Conservation (phyloP, 169 alveolate species). For the Theileria parva region DNA sequence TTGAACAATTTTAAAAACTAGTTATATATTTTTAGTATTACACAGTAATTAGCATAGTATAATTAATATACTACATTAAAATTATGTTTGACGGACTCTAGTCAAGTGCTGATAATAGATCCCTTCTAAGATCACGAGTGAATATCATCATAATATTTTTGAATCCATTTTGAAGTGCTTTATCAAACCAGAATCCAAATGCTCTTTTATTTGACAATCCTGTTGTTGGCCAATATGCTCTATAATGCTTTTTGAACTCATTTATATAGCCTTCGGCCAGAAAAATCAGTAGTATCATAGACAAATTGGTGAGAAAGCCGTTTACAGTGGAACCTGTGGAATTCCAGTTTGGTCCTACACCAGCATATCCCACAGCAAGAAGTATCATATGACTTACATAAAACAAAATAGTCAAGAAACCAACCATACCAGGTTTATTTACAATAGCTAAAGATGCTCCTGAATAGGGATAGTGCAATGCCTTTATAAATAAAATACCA, state of each 20-base stretch:
- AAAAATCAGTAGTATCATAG: not conserved
- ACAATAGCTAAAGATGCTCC: not conserved
- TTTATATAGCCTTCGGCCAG: slow-evolving; percentile 6
- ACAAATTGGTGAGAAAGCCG: not conserved
- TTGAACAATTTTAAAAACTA: too few species aligned
- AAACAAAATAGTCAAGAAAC: not conserved
- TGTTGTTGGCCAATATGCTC: slow-evolving; percentile 10
- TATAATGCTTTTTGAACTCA: slow-evolving; percentile 5
- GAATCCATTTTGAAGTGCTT: slow-evolving; percentile 1
- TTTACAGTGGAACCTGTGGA: not conserved
- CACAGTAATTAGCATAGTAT: not conserved
- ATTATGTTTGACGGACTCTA: too few species aligned
- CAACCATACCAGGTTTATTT: slow-evolving; percentile 2
- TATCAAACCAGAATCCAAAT: slow-evolving; percentile 23
- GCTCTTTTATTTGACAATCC: not conserved
- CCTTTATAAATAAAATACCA: not conserved
- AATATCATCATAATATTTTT: too few species aligned
- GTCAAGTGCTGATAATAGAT: not conserved
- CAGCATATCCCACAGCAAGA: slow-evolving; percentile 1
- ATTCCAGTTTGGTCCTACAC: not conserved
- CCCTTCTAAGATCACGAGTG: not conserved
- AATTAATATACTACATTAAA: too few species aligned
- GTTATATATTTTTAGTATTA: too few species aligned
- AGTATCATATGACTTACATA: not conserved
- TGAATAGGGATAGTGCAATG: slow-evolving; percentile 19